These are phyloP conservation scores for Lathyrus oleraceus DNA, from an alignment of 306 rosid genomes.

Conservation along the genomic window DNA sequence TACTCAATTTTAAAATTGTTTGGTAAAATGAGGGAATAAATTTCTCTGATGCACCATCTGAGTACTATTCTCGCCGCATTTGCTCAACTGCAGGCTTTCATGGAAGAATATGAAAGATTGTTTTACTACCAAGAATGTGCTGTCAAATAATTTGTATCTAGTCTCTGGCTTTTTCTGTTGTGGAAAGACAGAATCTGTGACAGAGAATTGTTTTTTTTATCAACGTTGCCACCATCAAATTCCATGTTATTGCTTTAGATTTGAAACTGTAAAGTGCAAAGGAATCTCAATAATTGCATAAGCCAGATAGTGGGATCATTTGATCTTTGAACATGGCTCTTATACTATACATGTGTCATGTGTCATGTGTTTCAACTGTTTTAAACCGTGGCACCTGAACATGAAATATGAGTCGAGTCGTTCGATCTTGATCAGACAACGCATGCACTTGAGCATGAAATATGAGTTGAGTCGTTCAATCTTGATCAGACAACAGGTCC, in stretches of 20 bases:
- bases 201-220: constrained; percentile 11
- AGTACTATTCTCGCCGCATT: neutral
- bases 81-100: neutral
- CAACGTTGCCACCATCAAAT: constrained; percentile 22
- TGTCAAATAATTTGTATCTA: constrained; percentile 30
- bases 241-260: constrained; percentile 13
- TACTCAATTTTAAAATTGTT: constrained; percentile 27
- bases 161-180: constrained; percentile 33
- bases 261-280: constrained; percentile 31
- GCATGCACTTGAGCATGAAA: no score
- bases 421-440: neutral
- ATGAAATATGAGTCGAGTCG: no score
- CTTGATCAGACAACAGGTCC: neutral
- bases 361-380: neutral
- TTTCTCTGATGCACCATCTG: neutral
- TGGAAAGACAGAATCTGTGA: constrained; percentile 29
- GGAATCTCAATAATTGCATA: constrained; percentile 36
- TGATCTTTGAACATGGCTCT: constrained; percentile 8
- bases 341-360: neutral
- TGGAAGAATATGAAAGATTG: constrained; percentile 11
- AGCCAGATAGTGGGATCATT: constrained; percentile 38
- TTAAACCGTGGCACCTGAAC: no score
- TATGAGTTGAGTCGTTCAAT: neutral
- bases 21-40: constrained; percentile 22
- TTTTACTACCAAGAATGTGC: constrained; percentile 27